A percentile compares a stretch with the other conserved stretches of the same genome.
Evolutionary conservation across 23 red algal genomes (phyloP).

Genomic region (Chondrus crispus): DNA sequence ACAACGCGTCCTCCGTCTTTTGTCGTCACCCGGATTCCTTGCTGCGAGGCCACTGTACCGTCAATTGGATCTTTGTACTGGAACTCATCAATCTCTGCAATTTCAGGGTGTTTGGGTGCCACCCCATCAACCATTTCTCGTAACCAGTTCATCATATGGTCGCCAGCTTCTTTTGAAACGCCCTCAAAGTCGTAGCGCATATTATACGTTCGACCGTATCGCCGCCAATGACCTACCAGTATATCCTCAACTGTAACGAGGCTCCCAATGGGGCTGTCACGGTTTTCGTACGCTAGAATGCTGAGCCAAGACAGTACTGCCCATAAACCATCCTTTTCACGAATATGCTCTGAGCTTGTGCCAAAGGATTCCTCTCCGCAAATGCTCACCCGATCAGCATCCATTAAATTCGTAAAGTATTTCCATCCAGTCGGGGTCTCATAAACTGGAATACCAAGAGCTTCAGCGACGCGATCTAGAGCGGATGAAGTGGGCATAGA

Average conservation of each 20-base stretch:
- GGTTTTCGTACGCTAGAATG: slow-evolving; percentile 72
- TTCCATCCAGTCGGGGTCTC: slow-evolving; percentile 95
- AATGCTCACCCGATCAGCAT: slow-evolving; percentile 71
- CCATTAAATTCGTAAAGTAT: slow-evolving; percentile 95
- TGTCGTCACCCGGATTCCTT: slow-evolving; percentile 71
- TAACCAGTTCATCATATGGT: slow-evolving; percentile 50
- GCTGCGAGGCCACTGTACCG: slow-evolving; percentile 38
- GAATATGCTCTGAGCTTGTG: slow-evolving; percentile 75
- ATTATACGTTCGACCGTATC: slow-evolving; percentile 89
- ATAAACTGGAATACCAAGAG: slow-evolving; percentile 45
- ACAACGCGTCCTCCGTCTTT: slow-evolving; percentile 50
- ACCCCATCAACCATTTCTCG: slow-evolving; percentile 16
- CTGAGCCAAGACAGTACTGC: slow-evolving; percentile 88
- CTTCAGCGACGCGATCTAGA: slow-evolving; percentile 78
- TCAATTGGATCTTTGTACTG: slow-evolving; percentile 91
- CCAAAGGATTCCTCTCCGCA: slow-evolving; percentile 97
- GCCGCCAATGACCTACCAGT: slow-evolving; percentile 73
- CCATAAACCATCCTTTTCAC: slow-evolving; percentile 94
- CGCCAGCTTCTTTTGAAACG: slow-evolving; percentile 37
- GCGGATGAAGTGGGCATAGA: slow-evolving; percentile 81
- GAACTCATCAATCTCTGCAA: slow-evolving; percentile 50
- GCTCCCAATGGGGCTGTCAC: background rate
- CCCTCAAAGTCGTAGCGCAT: slow-evolving; percentile 90
- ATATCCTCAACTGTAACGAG: slow-evolving; percentile 73
- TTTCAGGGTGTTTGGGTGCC: slow-evolving; percentile 1